Evolutionary conservation across 345 rosid genomes (phyloP), one percentile per base, ranked within the genome.

Genomic region (Hibiscus syriacus): DNA sequence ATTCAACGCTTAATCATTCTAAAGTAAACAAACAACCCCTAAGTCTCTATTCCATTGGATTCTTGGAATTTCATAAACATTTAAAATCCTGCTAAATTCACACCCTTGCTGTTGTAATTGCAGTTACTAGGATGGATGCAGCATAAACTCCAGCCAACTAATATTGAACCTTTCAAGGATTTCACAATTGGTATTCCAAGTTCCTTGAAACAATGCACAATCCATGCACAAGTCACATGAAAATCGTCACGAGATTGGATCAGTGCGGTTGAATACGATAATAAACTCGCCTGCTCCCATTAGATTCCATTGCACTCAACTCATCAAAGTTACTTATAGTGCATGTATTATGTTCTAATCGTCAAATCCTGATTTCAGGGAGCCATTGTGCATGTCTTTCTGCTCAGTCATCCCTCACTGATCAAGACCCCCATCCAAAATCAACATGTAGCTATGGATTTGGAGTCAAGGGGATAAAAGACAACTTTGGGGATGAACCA

Each of bases 51-150:
- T 71, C 54, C 62, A 59, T 77, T 48, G 20, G 75, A 45, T 70
- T 67, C 29, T 30, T 25, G 65, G 22, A 46, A 70, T 74, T 60
- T 50, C 66, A 65, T n/a, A 23, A 22, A 41, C n/a, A 30, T 43
- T 36, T 45, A 56, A 25, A 53, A 67, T 82, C 62, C 38, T 80
- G 17, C 57, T 55, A 75, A 79, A 26, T 72, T 64, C 72, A 58
- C 73, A 75, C 62, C 34, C 56, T n/a, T 69, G 50, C 67, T 71
- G 66, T 72, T 49, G 55, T 74, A 75, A 77, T 80, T 66, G 85
- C 98, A 90, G 96, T 71, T 90, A 73, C 78, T 84, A 74, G 88
- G n/a, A n/a, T n/a, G n/a, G n/a, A n/a, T n/a, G n/a, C n/a, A n/a
- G n/a, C n/a, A n/a, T n/a, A n/a, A n/a, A 78, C 68, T 80, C 64